A percentile compares a stretch with the other conserved stretches of the same genome.
phyloP scores from a whole-genome alignment of 2,329 filamentous ascomycete species.

The Alternaria gansuensis region DNA sequence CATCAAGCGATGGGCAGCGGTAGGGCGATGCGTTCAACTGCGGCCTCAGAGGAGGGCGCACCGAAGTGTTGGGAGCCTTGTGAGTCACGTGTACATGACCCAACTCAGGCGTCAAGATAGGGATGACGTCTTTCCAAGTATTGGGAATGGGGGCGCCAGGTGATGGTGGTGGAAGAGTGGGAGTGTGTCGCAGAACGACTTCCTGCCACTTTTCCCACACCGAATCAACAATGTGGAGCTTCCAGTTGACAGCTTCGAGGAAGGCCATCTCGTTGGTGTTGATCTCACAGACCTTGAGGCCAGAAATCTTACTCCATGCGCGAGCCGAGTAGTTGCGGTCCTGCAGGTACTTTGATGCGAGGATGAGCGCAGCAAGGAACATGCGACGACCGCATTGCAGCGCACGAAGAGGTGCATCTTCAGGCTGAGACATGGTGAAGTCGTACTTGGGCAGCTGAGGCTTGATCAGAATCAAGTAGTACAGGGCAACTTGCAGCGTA shows the following conservation, averaged over 20 bases:
- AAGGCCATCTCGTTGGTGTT: slow-evolving; percentile 97
- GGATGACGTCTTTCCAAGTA: slow-evolving; percentile 62
- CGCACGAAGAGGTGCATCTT: slow-evolving; percentile 77
- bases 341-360: slow-evolving; percentile 97
- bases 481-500: slow-evolving; percentile 93
- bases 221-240: slow-evolving; percentile 88
- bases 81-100: slow-evolving; percentile 57
- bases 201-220: slow-evolving; percentile 94
- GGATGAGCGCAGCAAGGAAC: slow-evolving; percentile 93
- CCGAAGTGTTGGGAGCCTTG: slow-evolving; percentile 42
- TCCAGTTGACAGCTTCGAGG: slow-evolving; percentile 88
- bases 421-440: slow-evolving; percentile 84
- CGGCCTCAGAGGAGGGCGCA: slow-evolving; percentile 37
- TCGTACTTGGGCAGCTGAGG: slow-evolving; percentile 83
- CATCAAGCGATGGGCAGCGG: slow-evolving; percentile 37
- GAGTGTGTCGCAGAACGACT: slow-evolving; percentile 85
- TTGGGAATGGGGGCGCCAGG: slow-evolving; percentile 50
- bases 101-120: slow-evolving; percentile 65
- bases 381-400: slow-evolving; percentile 96
- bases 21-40: slow-evolving; percentile 36
- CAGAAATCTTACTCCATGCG: slow-evolving; percentile 99
- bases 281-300: slow-evolving; percentile 91
- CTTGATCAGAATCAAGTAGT: slow-evolving; percentile 95
- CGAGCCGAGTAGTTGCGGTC: slow-evolving; percentile 97
- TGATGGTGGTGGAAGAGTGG: slow-evolving; percentile 59